These are phyloP conservation scores for Aspergillus versicolor DNA, from an alignment of 2,329 filamentous ascomycete species.

Conservation along the genomic window DNA sequence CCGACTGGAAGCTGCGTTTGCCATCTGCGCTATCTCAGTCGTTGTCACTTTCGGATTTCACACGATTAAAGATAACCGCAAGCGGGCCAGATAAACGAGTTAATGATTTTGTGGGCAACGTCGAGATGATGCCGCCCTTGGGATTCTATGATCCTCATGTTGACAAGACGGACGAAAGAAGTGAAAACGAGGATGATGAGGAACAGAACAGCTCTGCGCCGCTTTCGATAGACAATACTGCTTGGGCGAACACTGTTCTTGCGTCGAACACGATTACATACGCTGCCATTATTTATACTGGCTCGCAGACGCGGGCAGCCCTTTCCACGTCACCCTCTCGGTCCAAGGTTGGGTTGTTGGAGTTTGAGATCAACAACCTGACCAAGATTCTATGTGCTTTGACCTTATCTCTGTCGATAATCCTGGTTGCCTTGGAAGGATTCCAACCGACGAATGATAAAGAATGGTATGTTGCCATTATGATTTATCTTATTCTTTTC, in stretches of 20 bases:
- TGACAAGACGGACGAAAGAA: constrained; percentile 27
- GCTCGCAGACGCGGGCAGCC: constrained; percentile 88
- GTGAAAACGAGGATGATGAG: constrained; percentile 20
- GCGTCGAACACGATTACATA: constrained; percentile 87
- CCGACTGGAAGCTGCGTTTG: constrained; percentile 94
- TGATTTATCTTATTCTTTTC: constrained; percentile 96
- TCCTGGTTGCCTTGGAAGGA: constrained; percentile 83
- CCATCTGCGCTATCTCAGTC: constrained; percentile 82
- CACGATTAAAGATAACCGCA: constrained; percentile 67
- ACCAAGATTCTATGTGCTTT: constrained; percentile 94
- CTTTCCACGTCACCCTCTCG: constrained; percentile 88
- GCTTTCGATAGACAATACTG: constrained; percentile 92
- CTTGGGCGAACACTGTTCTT: constrained; percentile 97
- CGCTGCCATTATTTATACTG: constrained; percentile 91
- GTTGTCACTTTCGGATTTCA: constrained; percentile 70
- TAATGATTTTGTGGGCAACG: constrained; percentile 89
- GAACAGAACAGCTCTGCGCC: constrained; percentile 60
- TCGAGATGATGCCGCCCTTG: constrained; percentile 67
- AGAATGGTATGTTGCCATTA: constrained; percentile 91
- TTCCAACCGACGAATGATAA: constrained; percentile 60
- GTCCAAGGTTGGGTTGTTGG: constrained; percentile 89
- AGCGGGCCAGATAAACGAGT: constrained; percentile 91
- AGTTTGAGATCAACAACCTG: constrained; percentile 94
- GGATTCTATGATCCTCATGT: constrained; percentile 47
- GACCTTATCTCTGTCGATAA: constrained; percentile 79